Percentiles rank a stretch among this genome's conserved stretches.
Conservation (phyloP, 768 basidiomycete genomes). For the Mrakia hoshinonis region DNA sequence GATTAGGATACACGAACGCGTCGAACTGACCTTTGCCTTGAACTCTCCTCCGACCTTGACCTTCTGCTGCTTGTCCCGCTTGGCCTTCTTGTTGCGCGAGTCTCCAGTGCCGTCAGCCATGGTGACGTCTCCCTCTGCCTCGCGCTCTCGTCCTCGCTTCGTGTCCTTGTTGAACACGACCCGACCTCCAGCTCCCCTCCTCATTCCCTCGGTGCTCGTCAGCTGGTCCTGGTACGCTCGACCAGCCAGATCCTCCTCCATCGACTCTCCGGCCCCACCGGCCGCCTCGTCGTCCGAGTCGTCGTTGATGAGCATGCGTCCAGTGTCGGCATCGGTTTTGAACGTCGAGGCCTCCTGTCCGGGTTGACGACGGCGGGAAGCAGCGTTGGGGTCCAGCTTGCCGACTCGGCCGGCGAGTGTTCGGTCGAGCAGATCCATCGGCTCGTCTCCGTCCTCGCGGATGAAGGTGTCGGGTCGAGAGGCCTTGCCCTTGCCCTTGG, state of each 20-base stretch:
- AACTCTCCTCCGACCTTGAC: slow-evolving; percentile 73
- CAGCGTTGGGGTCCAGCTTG: slow-evolving; percentile 35
- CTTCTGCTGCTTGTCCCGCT: slow-evolving; percentile 47
- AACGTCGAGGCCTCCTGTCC: slow-evolving; percentile 79
- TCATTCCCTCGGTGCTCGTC: slow-evolving; percentile 81
- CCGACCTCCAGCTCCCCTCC: slow-evolving; percentile 68
- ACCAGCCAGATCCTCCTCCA: slow-evolving; percentile 39
- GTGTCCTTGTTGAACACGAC: slow-evolving; percentile 96
- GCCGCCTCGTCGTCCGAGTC: slow-evolving; percentile 48
- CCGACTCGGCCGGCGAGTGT: slow-evolving; percentile 43
- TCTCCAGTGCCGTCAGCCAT: slow-evolving; percentile 54
- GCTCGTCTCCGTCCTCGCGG: slow-evolving; percentile 79
- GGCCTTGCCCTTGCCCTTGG: slow-evolving; percentile 41
- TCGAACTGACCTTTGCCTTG: slow-evolving; percentile 75
- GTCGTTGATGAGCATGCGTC: slow-evolving; percentile 41
- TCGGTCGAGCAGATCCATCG: slow-evolving; percentile 86
- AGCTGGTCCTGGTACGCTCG: slow-evolving; percentile 74
- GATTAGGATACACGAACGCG: neutral
- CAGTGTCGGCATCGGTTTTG: slow-evolving; percentile 62
- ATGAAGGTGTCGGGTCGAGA: slow-evolving; percentile 55
- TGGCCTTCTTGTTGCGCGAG: slow-evolving; percentile 46
- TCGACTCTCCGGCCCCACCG: slow-evolving; percentile 37
- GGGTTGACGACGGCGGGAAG: slow-evolving; percentile 53
- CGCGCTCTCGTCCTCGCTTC: slow-evolving; percentile 75
- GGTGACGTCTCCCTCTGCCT: slow-evolving; percentile 50